phyloP scores from a whole-genome alignment of 345 rosid species.

The Populus euphratica region DNA sequence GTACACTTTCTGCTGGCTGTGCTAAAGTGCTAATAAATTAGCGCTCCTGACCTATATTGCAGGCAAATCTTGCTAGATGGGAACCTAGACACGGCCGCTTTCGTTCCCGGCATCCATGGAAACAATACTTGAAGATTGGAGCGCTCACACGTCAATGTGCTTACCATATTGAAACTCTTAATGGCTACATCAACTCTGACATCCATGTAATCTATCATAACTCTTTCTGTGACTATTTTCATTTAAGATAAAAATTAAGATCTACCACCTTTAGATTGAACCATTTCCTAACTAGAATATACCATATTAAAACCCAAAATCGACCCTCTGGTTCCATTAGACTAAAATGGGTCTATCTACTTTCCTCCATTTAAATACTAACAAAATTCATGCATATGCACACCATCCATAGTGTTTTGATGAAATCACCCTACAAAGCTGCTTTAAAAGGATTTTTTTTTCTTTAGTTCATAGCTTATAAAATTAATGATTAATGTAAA shows the following conservation, averaged over 20 bases:
- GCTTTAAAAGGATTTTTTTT: not conserved
- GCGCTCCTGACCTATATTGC: not conserved
- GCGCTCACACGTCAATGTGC: constrained; percentile 25
- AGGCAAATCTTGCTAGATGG: constrained; percentile 34
- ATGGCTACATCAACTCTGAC: constrained; percentile 22
- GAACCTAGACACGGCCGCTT: constrained; percentile 30
- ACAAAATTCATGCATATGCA: not conserved
- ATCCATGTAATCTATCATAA: constrained; percentile 14
- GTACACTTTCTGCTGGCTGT: constrained; percentile 4
- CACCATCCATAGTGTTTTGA: not conserved
- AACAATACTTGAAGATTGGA: constrained; percentile 30
- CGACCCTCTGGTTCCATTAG: not conserved
- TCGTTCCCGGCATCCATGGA: constrained; percentile 30
- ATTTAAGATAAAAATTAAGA: too few species aligned
- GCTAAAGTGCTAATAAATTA: not conserved
- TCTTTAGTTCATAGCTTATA: not conserved
- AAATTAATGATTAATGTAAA: not conserved
- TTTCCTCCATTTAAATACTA: not conserved
- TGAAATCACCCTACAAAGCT: not conserved
- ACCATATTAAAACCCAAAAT: too few species aligned
- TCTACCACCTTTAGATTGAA: too few species aligned
- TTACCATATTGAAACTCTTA: constrained; percentile 27
- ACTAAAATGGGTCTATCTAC: not conserved
- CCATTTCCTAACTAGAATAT: too few species aligned
- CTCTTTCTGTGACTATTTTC: not conserved